Base-by-base conservation (phyloP, 805 yeast genomes). In the Kazachstania psychrophila region DNA sequence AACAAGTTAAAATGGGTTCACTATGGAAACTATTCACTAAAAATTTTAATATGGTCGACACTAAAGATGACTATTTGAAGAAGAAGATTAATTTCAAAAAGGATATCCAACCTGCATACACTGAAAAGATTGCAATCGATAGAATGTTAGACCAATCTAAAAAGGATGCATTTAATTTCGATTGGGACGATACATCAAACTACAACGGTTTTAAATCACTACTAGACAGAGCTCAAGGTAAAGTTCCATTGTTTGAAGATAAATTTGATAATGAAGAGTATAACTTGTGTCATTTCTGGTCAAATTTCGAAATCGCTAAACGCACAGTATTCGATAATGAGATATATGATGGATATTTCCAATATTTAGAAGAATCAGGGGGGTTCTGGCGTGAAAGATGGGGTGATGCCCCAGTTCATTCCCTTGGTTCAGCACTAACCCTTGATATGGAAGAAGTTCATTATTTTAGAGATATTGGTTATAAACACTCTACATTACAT, bases 351-450 rank as follows among this genome's bases (percentile, higher is more conserved):
- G 66, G 66, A 19, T 88, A 78, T 54, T 85, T 84, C 56, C 62
- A 76, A 30, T 72, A 66, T 47, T 59, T 89, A 34, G 96, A 92
- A 38, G 34, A 59, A 6, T 63, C 75, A 3, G 86, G 88, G 8
- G 96, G 97, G 0, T 88, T 89, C 53, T 87, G 77, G 69, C 69
- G 72, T 36, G 96, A 92, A 56, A 66, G 98, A 51, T 89, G 96
- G 96, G 97, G 97, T 2, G 97, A 89, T 66, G 96, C 96, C 0
- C 95, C 96, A 0, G 77, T 89, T 5, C 96, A 87, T 57, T 79
- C 96, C 0, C 60, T 92, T 18, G 97, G 94, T 0, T 73, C 82
- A 4, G 89, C 86, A 0, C 68, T 92, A 72, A 68, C 82, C 49
- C 62, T 88, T 28, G 69, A 80, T 40, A 56, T 77, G 2, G 64